Evolutionary conservation across 495 filamentous ascomycete species (phyloP), one percentile per base, ranked within the genome.

Genomic region (Tuber aestivum): DNA sequence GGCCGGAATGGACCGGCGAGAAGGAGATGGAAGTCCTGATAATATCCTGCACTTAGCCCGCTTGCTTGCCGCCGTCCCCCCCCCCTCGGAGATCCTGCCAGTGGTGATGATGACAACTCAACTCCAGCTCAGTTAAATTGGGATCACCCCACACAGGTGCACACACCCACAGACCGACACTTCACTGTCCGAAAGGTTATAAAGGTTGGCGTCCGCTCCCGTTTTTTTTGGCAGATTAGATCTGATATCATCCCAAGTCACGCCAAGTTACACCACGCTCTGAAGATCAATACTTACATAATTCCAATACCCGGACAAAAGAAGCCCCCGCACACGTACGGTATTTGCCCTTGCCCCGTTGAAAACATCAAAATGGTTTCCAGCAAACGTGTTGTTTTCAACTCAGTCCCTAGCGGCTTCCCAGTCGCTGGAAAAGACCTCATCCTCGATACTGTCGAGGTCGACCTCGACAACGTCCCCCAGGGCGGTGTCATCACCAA

Each of bases 341-440:
- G 6, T 56, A n/a, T n/a, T 32, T 18, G 32, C 18, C 35, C 32
- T 70, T 35, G n/a, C 38, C 42, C 23, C 16, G 6, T 48, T 71
- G 7, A 21, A 37, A 72, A 18, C 41, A 40, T 23, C 65, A 74
- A 35, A 74, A 87, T 87, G 86, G 83, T 86, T 48, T 84, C 88
- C 73, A 97, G 97, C 88, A 95, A 95, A 86, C 89, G 87, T 69
- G 85, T 97, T 74, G 86, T 95, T 85, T 97, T 93, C 88, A 92
- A 91, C 78, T 83, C 87, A 71, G 77, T 92, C 78, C 94, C 94
- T 48, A 81, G 83, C 56, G 92, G 88, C 21, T 88, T 87, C 84
- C 93, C 94, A 9, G 88, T 91, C 16, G 80, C 88, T 1, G 94
- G 94, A 41, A 84, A 96, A 83, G 84, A 97, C 83, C 86, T 97